Evolutionary conservation across 768 basidiomycete species (phyloP).

Genomic region (Boletus reticulatus): DNA sequence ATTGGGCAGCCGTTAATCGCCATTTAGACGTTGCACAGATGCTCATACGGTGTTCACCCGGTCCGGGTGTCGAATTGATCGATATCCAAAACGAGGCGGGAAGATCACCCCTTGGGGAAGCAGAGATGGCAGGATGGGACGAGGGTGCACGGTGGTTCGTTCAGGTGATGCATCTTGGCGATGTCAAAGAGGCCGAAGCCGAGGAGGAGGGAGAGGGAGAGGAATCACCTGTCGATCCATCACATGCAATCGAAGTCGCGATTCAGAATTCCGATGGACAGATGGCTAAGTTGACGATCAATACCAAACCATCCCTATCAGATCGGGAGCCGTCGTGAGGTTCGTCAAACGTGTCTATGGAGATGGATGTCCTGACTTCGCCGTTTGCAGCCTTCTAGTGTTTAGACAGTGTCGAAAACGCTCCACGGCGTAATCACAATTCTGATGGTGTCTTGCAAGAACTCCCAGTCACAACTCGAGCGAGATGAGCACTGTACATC

Average conservation of each 20-base stretch:
- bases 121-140: constrained; percentile 76
- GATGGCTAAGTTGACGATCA: constrained; percentile 61
- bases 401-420: not conserved
- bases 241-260: constrained; percentile 59
- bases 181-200: constrained; percentile 27
- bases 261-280: constrained; percentile 71
- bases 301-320: not conserved
- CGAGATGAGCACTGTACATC: no score
- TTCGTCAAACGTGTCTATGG: not conserved
- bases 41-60: constrained; percentile 54
- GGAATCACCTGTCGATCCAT: constrained; percentile 28
- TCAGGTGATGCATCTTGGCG: constrained; percentile 74
- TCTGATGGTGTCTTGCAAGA: no score
- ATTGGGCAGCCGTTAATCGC: constrained; percentile 88
- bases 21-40: constrained; percentile 63
- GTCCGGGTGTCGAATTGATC: constrained; percentile 66
- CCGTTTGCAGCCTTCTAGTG: not conserved
- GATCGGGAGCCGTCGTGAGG: not conserved
- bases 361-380: not conserved
- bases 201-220: constrained; percentile 27
- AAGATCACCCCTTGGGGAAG: constrained; percentile 76
- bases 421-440: no score
- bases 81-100: constrained; percentile 75
- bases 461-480: no score
- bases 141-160: constrained; percentile 85